Conservation (phyloP, 768 basidiomycete species). For the Serendipita indica region DNA sequence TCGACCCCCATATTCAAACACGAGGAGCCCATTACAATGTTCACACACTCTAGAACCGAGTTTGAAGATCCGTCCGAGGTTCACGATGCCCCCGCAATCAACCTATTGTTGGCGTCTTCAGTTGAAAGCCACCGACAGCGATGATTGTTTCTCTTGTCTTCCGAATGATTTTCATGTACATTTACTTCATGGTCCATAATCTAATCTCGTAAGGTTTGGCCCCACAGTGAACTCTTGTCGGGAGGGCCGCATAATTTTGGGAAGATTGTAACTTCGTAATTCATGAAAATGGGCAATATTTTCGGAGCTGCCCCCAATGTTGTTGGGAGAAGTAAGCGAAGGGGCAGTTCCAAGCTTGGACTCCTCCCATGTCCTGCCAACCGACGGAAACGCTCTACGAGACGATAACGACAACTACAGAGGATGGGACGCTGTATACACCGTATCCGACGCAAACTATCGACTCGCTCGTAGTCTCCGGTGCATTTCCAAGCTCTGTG, state of each 20-base stretch:
- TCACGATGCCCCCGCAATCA: background rate
- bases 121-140: background rate
- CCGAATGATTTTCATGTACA: too few relatives aligned
- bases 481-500: background rate
- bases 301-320: too few relatives aligned
- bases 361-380: constrained; percentile 3
- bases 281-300: too few relatives aligned
- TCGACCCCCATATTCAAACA: background rate
- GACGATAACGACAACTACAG: background rate
- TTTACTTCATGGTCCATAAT: too few relatives aligned
- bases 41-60: background rate
- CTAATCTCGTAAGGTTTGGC: too few relatives aligned
- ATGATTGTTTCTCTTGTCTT: too few relatives aligned
- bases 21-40: constrained; percentile 6
- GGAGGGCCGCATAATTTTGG: too few relatives aligned
- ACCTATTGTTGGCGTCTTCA: background rate
- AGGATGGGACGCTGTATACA: background rate
- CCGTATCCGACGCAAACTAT: background rate
- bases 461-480: background rate
- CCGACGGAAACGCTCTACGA: background rate
- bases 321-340: too few relatives aligned
- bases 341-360: too few relatives aligned
- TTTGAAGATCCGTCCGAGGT: background rate
- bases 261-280: too few relatives aligned
- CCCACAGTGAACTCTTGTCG: too few relatives aligned